Base-by-base conservation (phyloP, 2,329 filamentous ascomycete genomes). In the Penicillium rolfsii region DNA sequence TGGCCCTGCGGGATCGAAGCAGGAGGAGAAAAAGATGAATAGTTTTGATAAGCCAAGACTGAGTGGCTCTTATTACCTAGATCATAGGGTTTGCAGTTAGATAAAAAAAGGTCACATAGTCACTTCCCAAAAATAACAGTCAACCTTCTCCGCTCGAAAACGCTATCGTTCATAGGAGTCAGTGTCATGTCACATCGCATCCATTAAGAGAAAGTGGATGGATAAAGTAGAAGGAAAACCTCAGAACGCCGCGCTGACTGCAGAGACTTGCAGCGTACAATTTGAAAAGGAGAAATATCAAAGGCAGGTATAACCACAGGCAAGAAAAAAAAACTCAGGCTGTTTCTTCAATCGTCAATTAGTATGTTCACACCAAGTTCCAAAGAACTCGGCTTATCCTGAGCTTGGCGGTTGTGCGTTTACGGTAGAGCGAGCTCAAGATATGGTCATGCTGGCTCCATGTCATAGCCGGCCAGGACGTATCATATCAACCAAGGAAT, bases 401-500 rank as follows among this genome's bases (percentile, higher is more conserved):
- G 46, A 33, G n/a, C 46, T 16, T 50, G 16, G 46, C 16, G n/a
- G 26, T 4, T 11, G 6, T 35, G 45, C 45, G 12, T 33, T 30
- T 14, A 16, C 8, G 11, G 46, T 7, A 49, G 48, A 50, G 48
- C 28, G 8, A 35, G 30, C n/a, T 35, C n/a, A n/a, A 22, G 30
- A 38, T 11, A 19, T 36, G 5, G 24, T 36, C 6, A 19, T 53
- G 14, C 28, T 28, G 16, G n/a, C 24, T 11, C 22, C 22, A n/a
- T 19, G 35, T 38, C 22, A 11, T 1, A 28, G 4, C 1, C 5
- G 50, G 12, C 5, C 22, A 28, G 8, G 11, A n/a, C 0, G 4
- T n/a, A 9, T n/a, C 14, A 28, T 12, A 12, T 59, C 22, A 61
- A 33, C 64, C 65, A 36, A 67, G 52, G 24, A 67, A 67, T 7